These are phyloP conservation scores for Colletotrichum camelliae DNA, from an alignment of 2,329 filamentous ascomycete species.

Conservation along the genomic window DNA sequence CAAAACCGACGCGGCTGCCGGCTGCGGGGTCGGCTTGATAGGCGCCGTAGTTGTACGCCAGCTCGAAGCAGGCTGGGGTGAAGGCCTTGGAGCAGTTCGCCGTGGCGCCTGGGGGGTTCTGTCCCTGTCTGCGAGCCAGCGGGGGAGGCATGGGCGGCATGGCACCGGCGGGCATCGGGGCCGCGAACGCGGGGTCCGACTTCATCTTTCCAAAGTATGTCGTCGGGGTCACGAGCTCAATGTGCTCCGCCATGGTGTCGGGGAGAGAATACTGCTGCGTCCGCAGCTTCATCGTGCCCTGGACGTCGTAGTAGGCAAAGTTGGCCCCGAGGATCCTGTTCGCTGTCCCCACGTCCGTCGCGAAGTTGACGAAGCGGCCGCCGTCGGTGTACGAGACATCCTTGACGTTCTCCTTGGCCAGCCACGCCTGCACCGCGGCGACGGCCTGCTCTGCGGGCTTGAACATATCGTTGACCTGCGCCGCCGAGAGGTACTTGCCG, in stretches of 20 bases:
- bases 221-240: conserved; percentile 52
- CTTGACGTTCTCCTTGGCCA: conserved; percentile 21
- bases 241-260: conserved; percentile 38
- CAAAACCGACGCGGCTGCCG: conserved; percentile 55
- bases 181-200: conserved; percentile 7
- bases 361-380: conserved; percentile 35
- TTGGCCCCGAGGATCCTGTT: conserved; percentile 45
- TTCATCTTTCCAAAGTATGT: conserved; percentile 47
- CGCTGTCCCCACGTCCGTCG: conserved; percentile 37
- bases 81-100: conserved; percentile 36
- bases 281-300: conserved; percentile 38
- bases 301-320: conserved; percentile 46
- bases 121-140: conserved; percentile 1
- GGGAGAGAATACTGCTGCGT: conserved; percentile 32
- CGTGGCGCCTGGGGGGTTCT: conserved; percentile 20
- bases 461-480: conserved; percentile 28
- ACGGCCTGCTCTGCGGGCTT: conserved; percentile 25
- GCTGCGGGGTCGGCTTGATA: conserved; percentile 48
- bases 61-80: conserved; percentile 52
- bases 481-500: conserved; percentile 28
- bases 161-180: neutral
- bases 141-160: neutral
- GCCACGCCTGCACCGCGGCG: conserved; percentile 27
- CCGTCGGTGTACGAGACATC: conserved; percentile 21
- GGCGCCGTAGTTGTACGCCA: conserved; percentile 52